Evolutionary conservation across 2,329 filamentous ascomycete genomes (phyloP).

Genomic region (Trichoderma citrinoviride): DNA sequence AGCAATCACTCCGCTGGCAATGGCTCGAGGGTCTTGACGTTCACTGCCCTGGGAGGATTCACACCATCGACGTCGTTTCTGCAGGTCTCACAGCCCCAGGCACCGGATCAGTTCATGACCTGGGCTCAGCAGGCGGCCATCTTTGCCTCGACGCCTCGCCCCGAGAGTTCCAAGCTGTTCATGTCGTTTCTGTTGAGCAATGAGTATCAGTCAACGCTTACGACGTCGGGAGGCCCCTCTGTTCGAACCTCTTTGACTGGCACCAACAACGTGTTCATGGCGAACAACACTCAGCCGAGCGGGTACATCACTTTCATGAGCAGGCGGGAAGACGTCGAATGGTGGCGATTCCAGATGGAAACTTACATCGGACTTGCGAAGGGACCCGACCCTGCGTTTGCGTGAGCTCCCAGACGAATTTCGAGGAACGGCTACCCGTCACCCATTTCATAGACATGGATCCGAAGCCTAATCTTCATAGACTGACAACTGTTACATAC

Average conservation of each 20-base stretch:
- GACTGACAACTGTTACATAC: no score
- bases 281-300: neutral
- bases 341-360: slow-evolving; percentile 17
- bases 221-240: neutral
- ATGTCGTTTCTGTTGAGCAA: neutral
- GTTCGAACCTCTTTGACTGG: slow-evolving; percentile 4
- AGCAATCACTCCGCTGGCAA: neutral
- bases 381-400: slow-evolving; percentile 1
- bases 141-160: slow-evolving; percentile 8
- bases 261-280: slow-evolving; percentile 8
- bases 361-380: slow-evolving; percentile 9
- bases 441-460: no score
- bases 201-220: neutral
- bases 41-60: slow-evolving; percentile 6
- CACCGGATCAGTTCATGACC: slow-evolving; percentile 13
- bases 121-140: slow-evolving; percentile 9
- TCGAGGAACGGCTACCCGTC: no score
- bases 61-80: slow-evolving; percentile 10
- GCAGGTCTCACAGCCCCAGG: neutral
- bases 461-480: no score
- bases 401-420: neutral
- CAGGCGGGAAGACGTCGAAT: slow-evolving; percentile 1
- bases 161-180: slow-evolving; percentile 3
- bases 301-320: slow-evolving; percentile 13
- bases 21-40: neutral